phyloP scores from a whole-genome alignment of 371 early-diverging fungal genomes.

The Mortierella sp. region DNA sequence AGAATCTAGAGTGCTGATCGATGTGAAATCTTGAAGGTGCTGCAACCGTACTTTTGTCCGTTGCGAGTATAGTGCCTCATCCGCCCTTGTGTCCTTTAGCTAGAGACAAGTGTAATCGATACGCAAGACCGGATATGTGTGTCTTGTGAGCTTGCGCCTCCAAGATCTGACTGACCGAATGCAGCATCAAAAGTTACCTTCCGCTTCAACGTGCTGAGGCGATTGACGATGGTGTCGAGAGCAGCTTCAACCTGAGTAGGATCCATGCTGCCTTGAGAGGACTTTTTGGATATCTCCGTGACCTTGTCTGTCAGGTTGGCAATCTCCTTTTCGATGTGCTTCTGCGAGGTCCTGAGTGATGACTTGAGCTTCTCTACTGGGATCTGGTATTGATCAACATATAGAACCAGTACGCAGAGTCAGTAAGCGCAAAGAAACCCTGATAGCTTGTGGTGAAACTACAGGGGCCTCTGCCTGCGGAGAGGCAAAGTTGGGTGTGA shows the following conservation, averaged over 20 bases:
- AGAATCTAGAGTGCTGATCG: slow-evolving; percentile 67
- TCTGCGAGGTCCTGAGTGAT: slow-evolving; percentile 81
- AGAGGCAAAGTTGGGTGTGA: too few species aligned
- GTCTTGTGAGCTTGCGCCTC: too few species aligned
- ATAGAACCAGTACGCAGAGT: not conserved
- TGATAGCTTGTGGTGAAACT: not conserved
- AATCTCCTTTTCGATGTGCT: slow-evolving; percentile 86
- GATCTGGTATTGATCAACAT: slow-evolving; percentile 65
- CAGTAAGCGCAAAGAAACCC: not conserved
- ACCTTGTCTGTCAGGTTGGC: slow-evolving; percentile 45
- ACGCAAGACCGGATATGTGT: not conserved
- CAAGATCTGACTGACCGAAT: not conserved
- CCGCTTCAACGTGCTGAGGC: slow-evolving; percentile 76
- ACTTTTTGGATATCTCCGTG: slow-evolving; percentile 48
- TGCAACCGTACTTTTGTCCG: slow-evolving; percentile 78
- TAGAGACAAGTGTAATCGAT: slow-evolving; percentile 19
- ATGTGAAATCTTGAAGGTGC: slow-evolving; percentile 77
- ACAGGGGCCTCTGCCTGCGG: too few species aligned
- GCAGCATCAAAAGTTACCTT: slow-evolving; percentile 60
- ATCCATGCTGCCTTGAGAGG: slow-evolving; percentile 39
- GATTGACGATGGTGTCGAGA: slow-evolving; percentile 71
- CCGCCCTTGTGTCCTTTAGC: slow-evolving; percentile 82
- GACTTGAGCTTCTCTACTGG: slow-evolving; percentile 91
- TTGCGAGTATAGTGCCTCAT: slow-evolving; percentile 72
- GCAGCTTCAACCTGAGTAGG: slow-evolving; percentile 61